Conservation (phyloP, 2,329 filamentous ascomycete genomes). For the Microthyrium microscopicum region DNA sequence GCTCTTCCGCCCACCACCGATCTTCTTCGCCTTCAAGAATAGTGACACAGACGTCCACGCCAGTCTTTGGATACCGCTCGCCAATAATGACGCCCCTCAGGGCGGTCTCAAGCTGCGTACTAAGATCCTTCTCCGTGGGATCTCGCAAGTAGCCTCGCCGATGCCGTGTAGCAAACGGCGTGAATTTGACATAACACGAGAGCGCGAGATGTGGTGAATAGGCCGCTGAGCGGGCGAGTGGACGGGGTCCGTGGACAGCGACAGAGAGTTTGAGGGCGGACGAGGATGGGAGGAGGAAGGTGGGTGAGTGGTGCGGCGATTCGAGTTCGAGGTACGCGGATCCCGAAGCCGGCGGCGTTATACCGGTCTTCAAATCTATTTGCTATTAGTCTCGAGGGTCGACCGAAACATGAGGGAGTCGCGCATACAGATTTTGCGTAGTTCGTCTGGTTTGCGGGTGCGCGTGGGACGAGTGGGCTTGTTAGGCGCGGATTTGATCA, state of each 20-base stretch:
- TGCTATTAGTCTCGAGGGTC: slow-evolving; percentile 11
- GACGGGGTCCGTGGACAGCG: slow-evolving; percentile 82
- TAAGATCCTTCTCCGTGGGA: slow-evolving; percentile 70
- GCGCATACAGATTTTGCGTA: slow-evolving; percentile 71
- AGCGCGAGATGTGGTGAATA: slow-evolving; percentile 89
- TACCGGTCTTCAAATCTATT: slow-evolving; percentile 72
- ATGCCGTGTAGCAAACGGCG: slow-evolving; percentile 74
- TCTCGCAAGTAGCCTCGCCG: slow-evolving; percentile 69
- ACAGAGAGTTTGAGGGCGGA: slow-evolving; percentile 80
- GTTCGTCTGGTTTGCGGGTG: slow-evolving; percentile 47
- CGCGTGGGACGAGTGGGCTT: slow-evolving; percentile 31
- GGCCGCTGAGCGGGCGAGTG: slow-evolving; percentile 72
- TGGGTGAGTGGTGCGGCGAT: slow-evolving; percentile 18
- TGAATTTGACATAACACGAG: slow-evolving; percentile 89
- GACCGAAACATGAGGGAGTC: slow-evolving; percentile 1
- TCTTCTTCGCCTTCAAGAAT: slow-evolving; percentile 89
- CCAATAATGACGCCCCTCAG: slow-evolving; percentile 79
- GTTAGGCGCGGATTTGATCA: background rate
- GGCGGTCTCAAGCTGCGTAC: slow-evolving; percentile 80
- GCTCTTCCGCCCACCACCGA: slow-evolving; percentile 42
- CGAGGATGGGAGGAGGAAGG: slow-evolving; percentile 34
- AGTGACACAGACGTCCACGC: slow-evolving; percentile 85
- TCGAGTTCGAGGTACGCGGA: slow-evolving; percentile 65
- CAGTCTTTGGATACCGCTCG: slow-evolving; percentile 95
- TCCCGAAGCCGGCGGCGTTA: slow-evolving; percentile 84